A percentile compares a stretch with the other conserved stretches of the same genome.
phyloP scores from a whole-genome alignment of 192 early-diverging fungal genomes.

The Chytriomyces sp. region DNA sequence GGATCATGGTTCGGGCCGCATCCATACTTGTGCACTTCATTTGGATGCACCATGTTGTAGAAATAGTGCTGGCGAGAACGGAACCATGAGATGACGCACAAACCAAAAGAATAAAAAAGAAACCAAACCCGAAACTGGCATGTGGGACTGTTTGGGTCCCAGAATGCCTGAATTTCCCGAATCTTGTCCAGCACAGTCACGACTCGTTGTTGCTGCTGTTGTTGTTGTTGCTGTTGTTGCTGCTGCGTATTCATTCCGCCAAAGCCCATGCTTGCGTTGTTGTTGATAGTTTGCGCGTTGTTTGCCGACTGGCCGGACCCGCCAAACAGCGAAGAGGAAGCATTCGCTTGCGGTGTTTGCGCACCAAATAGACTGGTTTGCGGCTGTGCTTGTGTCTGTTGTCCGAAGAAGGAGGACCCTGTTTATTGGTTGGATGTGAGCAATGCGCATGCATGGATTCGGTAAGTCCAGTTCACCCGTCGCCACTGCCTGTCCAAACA shows the following conservation, averaged over 20 bases:
- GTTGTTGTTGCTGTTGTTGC: slow-evolving; percentile 41
- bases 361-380: slow-evolving; percentile 1
- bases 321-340: slow-evolving; percentile 26
- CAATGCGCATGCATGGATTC: too few relatives aligned
- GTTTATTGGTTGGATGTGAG: background rate
- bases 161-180: slow-evolving; percentile 70
- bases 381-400: background rate
- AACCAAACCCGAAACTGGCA: slow-evolving; percentile 77
- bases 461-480: too few relatives aligned
- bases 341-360: background rate
- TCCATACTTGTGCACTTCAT: slow-evolving; percentile 79
- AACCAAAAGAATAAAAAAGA: background rate
- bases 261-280: background rate
- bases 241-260: background rate
- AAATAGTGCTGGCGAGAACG: slow-evolving; percentile 76
- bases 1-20: slow-evolving; percentile 73
- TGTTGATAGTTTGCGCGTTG: background rate
- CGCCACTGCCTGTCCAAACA: too few relatives aligned
- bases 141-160: slow-evolving; percentile 76
- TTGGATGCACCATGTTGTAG: slow-evolving; percentile 91
- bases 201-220: slow-evolving; percentile 35
- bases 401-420: slow-evolving; percentile 1
- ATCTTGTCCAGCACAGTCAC: slow-evolving; percentile 64
- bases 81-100: background rate
- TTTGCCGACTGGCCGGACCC: slow-evolving; percentile 19